Percentiles rank a stretch among this genome's conserved stretches.
phyloP scores from a whole-genome alignment of 371 early-diverging fungal species.

The Syncephalastrum contaminatum region DNA sequence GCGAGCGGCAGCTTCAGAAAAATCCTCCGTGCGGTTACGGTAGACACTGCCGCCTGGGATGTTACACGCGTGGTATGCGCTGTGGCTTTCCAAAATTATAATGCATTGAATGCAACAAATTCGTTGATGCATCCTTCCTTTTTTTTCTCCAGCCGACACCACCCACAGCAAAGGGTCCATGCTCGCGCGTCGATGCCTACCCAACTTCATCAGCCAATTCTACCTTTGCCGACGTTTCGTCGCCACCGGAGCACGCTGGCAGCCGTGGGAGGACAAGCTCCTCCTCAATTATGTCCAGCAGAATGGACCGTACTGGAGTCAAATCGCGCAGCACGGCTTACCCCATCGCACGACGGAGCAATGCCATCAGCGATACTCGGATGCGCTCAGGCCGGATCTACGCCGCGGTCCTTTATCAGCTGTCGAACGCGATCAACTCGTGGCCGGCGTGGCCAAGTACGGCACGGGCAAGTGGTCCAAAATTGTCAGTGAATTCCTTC shows the following conservation, averaged over 20 bases:
- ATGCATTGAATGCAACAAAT: too few species aligned
- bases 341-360: conserved; percentile 28
- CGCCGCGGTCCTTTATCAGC: conserved; percentile 29
- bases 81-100: too few species aligned
- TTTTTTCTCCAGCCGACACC: too few species aligned
- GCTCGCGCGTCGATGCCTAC: conserved; percentile 69
- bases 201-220: conserved; percentile 71
- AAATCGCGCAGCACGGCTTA: conserved; percentile 28
- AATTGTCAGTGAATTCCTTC: conserved; percentile 26
- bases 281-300: conserved; percentile 27
- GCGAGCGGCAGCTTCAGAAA: too few species aligned
- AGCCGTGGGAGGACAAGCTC: conserved; percentile 39
- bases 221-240: conserved; percentile 67
- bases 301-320: conserved; percentile 35
- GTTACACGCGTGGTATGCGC: too few species aligned
- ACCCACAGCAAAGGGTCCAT: too few species aligned
- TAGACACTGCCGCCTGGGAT: too few species aligned
- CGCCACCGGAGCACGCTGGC: conserved; percentile 16
- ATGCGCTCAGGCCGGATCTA: conserved; percentile 18
- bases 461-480: conserved; percentile 25
- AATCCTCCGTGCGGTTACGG: too few species aligned
- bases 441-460: conserved; percentile 13
- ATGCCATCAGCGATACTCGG: conserved; percentile 27
- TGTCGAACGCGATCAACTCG: conserved; percentile 18
- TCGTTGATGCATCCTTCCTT: too few species aligned